phyloP scores from a whole-genome alignment of 2,329 filamentous ascomycete genomes.

The Aschersonia sp. region DNA sequence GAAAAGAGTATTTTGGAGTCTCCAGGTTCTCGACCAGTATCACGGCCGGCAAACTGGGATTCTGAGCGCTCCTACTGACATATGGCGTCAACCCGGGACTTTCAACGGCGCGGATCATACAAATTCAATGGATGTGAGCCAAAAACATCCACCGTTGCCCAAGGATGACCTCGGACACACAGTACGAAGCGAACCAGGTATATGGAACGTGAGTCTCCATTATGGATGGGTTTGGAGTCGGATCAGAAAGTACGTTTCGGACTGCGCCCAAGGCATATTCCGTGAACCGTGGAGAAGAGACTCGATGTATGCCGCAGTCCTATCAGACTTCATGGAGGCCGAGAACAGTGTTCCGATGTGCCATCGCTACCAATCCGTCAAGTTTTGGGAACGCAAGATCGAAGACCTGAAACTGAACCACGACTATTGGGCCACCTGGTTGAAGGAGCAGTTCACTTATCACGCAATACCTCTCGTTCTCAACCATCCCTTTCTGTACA shows the following conservation, averaged over 20 bases:
- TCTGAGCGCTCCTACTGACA: slow-evolving; percentile 24
- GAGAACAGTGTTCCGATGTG: slow-evolving; percentile 33
- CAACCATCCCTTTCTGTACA: slow-evolving; percentile 39
- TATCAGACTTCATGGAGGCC: slow-evolving; percentile 35
- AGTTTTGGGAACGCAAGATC: slow-evolving; percentile 32
- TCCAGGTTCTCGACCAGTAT: slow-evolving; percentile 32
- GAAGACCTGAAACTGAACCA: slow-evolving; percentile 28
- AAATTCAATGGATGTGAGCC: slow-evolving; percentile 10
- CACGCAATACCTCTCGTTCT: slow-evolving; percentile 34
- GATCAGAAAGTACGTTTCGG: slow-evolving; percentile 28
- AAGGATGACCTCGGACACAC: slow-evolving; percentile 28
- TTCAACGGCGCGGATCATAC: slow-evolving; percentile 9
- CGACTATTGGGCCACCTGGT: slow-evolving; percentile 36
- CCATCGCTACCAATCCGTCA: slow-evolving; percentile 36
- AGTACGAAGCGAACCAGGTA: slow-evolving; percentile 24
- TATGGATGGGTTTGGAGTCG: slow-evolving; percentile 37
- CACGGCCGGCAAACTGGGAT: slow-evolving; percentile 32
- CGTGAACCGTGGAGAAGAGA: slow-evolving; percentile 37
- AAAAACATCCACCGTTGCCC: slow-evolving; percentile 26
- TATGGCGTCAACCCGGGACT: slow-evolving; percentile 21
- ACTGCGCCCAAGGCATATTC: slow-evolving; percentile 30
- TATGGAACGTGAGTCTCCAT: slow-evolving; percentile 34
- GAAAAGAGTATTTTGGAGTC: slow-evolving; percentile 35
- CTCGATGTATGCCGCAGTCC: slow-evolving; percentile 33
- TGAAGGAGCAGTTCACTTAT: slow-evolving; percentile 38